phyloP scores from a whole-genome alignment of 768 basidiomycete species.

The Lenzites betulinus region DNA sequence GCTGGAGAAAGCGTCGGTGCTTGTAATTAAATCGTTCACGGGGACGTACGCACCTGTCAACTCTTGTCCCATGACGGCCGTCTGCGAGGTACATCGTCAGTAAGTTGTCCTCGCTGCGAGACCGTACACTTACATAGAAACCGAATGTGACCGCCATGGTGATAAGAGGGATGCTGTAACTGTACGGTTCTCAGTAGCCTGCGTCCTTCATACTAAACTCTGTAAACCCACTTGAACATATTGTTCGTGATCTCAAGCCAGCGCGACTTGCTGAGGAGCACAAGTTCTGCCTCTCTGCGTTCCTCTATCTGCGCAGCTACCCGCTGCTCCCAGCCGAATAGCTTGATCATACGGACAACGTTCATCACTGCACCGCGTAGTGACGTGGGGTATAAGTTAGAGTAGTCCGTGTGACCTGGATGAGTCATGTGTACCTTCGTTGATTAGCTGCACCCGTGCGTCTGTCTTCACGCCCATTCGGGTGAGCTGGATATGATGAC shows the following conservation, averaged over 20 bases:
- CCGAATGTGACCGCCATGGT: constrained; percentile 69
- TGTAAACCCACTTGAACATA: constrained; percentile 41
- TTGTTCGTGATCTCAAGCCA: constrained; percentile 50
- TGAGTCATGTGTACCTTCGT: constrained; percentile 37
- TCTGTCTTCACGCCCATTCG: constrained; percentile 39
- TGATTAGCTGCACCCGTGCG: constrained; percentile 45
- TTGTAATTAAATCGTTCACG: too few relatives aligned
- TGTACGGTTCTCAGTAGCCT: constrained; percentile 28
- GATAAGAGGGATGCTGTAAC: constrained; percentile 59
- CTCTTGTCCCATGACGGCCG: constrained; percentile 39
- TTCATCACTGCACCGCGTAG: constrained; percentile 34
- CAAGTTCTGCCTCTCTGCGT: constrained; percentile 63
- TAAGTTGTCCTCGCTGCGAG: neutral
- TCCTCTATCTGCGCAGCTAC: constrained; percentile 53
- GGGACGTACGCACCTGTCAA: constrained; percentile 31
- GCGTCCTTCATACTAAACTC: neutral
- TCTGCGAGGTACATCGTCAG: constrained; percentile 20
- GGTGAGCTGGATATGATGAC: neutral
- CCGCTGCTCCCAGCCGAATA: constrained; percentile 47
- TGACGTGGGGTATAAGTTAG: too few relatives aligned
- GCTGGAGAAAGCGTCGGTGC: constrained; percentile 16
- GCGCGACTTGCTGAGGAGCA: constrained; percentile 53
- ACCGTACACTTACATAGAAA: constrained; percentile 47
- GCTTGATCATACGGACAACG: constrained; percentile 51
- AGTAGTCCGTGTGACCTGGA: neutral